Conservation (phyloP, 2,329 filamentous ascomycete species). For the Colletotrichum liriopes region DNA sequence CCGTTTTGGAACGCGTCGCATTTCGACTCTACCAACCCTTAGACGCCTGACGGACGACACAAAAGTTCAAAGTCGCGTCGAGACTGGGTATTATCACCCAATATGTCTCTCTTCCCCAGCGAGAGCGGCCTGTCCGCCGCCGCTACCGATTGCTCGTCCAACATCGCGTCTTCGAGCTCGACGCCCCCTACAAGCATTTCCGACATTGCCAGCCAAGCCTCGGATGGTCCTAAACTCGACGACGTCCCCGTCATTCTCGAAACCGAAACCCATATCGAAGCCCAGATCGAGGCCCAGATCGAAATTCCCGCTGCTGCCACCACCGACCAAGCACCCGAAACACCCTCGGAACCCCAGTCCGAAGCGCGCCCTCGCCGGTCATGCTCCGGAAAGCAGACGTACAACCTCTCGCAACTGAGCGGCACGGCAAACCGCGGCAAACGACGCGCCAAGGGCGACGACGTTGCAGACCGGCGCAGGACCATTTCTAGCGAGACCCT, state of each 20-base stretch:
- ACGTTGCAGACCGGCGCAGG: conserved; percentile 61
- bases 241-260: conserved; percentile 43
- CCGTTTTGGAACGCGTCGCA: conserved; percentile 41
- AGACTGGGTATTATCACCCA: conserved; percentile 45
- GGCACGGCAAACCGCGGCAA: conserved; percentile 75
- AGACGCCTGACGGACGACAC: background rate
- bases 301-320: conserved; percentile 26
- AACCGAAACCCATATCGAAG: conserved; percentile 35
- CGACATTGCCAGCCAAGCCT: conserved; percentile 73
- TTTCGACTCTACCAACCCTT: conserved; percentile 23
- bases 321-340: conserved; percentile 29
- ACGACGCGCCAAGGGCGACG: conserved; percentile 67
- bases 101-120: conserved; percentile 47
- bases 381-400: conserved; percentile 71
- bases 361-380: conserved; percentile 68
- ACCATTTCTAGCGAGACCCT: conserved; percentile 61
- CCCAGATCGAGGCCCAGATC: conserved; percentile 35
- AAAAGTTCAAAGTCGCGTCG: conserved; percentile 40
- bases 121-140: conserved; percentile 52
- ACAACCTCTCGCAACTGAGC: conserved; percentile 76
- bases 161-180: conserved; percentile 71
- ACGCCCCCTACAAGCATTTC: conserved; percentile 79
- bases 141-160: conserved; percentile 60
- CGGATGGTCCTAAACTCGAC: conserved; percentile 58
- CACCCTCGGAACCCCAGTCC: conserved; percentile 48